Conservation (phyloP, 768 basidiomycete genomes). For the Collybia sordida region DNA sequence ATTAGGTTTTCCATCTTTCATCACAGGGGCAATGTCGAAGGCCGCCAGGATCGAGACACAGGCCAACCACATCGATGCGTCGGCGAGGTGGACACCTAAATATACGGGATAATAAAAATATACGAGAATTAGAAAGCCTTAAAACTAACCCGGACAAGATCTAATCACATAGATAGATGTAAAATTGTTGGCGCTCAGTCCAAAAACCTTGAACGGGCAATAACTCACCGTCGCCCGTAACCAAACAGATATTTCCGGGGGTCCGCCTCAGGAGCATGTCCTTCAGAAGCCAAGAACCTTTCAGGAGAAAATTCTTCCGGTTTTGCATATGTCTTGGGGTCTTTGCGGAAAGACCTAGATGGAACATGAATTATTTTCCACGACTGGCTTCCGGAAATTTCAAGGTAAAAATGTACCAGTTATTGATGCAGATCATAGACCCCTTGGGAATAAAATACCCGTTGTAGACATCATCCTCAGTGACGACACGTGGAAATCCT, state of each 20-base stretch:
- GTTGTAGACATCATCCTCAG: slow-evolving; percentile 13
- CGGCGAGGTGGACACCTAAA: slow-evolving; percentile 26
- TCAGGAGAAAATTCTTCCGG: slow-evolving; percentile 18
- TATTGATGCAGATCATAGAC: slow-evolving; percentile 14
- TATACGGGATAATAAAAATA: too few species aligned
- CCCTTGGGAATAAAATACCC: slow-evolving; percentile 19
- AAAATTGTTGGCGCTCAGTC: too few species aligned
- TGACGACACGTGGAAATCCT: slow-evolving; percentile 13
- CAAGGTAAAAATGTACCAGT: slow-evolving; percentile 13
- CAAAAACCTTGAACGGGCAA: too few species aligned
- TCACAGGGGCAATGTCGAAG: slow-evolving; percentile 17
- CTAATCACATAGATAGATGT: too few species aligned
- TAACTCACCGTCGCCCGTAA: slow-evolving; percentile 20
- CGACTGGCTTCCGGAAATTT: slow-evolving; percentile 13
- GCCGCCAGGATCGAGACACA: slow-evolving; percentile 13
- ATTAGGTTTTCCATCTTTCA: slow-evolving; percentile 13
- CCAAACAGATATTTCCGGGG: slow-evolving; percentile 18
- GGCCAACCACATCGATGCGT: slow-evolving; percentile 23
- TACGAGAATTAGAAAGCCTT: too few species aligned
- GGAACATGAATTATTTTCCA: too few species aligned
- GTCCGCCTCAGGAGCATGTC: slow-evolving; percentile 12
- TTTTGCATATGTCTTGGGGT: slow-evolving; percentile 11
- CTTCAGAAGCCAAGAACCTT: slow-evolving; percentile 13
- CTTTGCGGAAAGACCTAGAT: too few species aligned
- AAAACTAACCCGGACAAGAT: too few species aligned